Percentiles rank a stretch among this genome's conserved stretches.
Evolutionary conservation across 2,329 filamentous ascomycete genomes (phyloP).

Genomic region (Ascochyta clinopodiicola): DNA sequence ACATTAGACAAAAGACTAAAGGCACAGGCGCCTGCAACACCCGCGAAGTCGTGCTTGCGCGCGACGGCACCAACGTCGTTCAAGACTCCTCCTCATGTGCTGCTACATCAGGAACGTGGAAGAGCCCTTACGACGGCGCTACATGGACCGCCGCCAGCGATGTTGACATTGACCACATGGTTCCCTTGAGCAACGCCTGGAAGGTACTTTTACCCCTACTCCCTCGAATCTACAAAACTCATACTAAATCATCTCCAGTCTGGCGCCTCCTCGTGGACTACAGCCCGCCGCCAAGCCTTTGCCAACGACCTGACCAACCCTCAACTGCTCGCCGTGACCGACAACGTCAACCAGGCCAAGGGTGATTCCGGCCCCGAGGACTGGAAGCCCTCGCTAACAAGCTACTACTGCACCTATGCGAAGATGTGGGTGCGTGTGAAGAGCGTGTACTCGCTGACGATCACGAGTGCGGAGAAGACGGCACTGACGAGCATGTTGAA

Average conservation of each 20-base stretch:
- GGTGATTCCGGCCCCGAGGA: constrained; percentile 74
- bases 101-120: constrained; percentile 72
- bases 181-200: constrained; percentile 83
- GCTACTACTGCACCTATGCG: constrained; percentile 81
- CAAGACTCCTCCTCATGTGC: constrained; percentile 65
- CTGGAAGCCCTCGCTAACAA: constrained; percentile 70
- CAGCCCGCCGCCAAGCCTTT: constrained; percentile 68
- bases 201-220: constrained; percentile 50
- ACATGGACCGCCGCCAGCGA: constrained; percentile 72
- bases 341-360: constrained; percentile 76
- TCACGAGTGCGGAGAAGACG: constrained; percentile 75
- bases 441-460: constrained; percentile 70
- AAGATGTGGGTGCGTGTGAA: constrained; percentile 81
- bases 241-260: constrained; percentile 55
- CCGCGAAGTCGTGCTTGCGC: constrained; percentile 73
- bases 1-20: background rate
- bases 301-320: constrained; percentile 80
- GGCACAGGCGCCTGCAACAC: constrained; percentile 67
- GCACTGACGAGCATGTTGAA: constrained; percentile 70
- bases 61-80: constrained; percentile 72
- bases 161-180: constrained; percentile 83
- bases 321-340: constrained; percentile 80
- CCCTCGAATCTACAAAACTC: background rate
- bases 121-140: constrained; percentile 74
- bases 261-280: constrained; percentile 76